Evolutionary conservation across 2,329 filamentous ascomycete genomes (phyloP), one percentile per base, ranked within the genome.

Genomic region (Penicillium sclerotiorum): DNA sequence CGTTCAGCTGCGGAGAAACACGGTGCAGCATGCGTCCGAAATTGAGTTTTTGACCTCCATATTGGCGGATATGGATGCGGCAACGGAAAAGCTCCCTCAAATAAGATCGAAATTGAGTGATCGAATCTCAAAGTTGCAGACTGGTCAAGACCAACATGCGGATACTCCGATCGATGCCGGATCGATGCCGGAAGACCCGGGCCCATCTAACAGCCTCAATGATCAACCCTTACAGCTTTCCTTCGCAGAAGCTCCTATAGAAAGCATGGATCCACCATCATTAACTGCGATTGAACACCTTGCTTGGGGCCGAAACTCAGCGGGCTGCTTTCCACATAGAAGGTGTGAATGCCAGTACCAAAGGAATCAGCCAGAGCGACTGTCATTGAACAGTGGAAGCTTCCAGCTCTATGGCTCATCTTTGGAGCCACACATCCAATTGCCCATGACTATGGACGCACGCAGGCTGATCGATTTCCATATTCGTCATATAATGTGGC

Each of bases 221-320:
- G 48, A 42, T 35, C 49, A 53, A 30, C 27, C 32, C 22, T 28
- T 41, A 6, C 45, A 15, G 5, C 36, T 30, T 27, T 46, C 13
- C 17, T 44, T 58, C 25, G 35, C 33, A 13, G 56, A 62, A 11
- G 44, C 27, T 13, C 35, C 51, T 5, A 32, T 50, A 8, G 47
- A 59, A 17, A 53, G 50, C 36, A 58, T 56, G 18, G 60, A 64
- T 28, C 50, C 64, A 2, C 61, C 67, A 1, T 57, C 65, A 17
- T 51, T 71, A 17, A 68, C 66, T 0, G 64, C 66, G 1, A 62
- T 73, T 11, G 70, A 73, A 52, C 65, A 69, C 53, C 60, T 72
- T 13, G 68, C 69, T 2, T 73, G 70, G 70, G 68, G 67, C n/a
- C 63, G 70, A 36, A 67, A 69, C 39, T 65, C 60, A 12, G 62